These are phyloP conservation scores for Colletotrichum sp. DNA, from an alignment of 2,329 filamentous ascomycete species.

Conservation along the genomic window DNA sequence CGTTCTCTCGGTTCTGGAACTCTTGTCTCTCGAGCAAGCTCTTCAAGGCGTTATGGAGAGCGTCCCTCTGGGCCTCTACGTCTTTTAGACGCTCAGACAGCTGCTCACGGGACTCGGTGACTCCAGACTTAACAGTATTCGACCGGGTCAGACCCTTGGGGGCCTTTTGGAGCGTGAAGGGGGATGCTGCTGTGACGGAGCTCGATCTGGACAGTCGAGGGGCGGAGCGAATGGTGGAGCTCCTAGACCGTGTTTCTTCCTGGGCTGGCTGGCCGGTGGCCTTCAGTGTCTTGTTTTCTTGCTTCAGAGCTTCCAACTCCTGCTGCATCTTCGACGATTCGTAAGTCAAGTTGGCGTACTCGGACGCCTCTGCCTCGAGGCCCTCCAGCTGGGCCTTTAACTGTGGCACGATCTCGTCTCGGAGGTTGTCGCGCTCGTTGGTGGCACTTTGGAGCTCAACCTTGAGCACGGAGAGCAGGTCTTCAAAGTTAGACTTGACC, in stretches of 20 bases:
- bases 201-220: slow-evolving; percentile 63
- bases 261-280: slow-evolving; percentile 35
- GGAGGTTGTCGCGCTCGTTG: slow-evolving; percentile 90
- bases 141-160: slow-evolving; percentile 61
- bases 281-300: slow-evolving; percentile 68
- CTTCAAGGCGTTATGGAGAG: slow-evolving; percentile 85
- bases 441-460: slow-evolving; percentile 81
- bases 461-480: slow-evolving; percentile 83
- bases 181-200: slow-evolving; percentile 64
- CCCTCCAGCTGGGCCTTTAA: slow-evolving; percentile 78
- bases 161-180: slow-evolving; percentile 41
- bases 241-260: slow-evolving; percentile 24
- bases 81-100: slow-evolving; percentile 86
- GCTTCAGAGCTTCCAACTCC: slow-evolving; percentile 75
- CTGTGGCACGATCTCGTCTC: slow-evolving; percentile 85
- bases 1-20: slow-evolving; percentile 81
- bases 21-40: slow-evolving; percentile 86
- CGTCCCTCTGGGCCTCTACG: slow-evolving; percentile 91
- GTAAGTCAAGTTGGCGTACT: slow-evolving; percentile 76
- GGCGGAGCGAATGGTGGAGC: slow-evolving; percentile 22
- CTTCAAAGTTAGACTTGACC: slow-evolving; percentile 92
- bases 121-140: slow-evolving; percentile 53
- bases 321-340: slow-evolving; percentile 88
- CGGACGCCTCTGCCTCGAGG: slow-evolving; percentile 75
- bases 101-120: slow-evolving; percentile 66